Conservation (phyloP, 192 early-diverging fungal species). For the Umbelopsis sp. region DNA sequence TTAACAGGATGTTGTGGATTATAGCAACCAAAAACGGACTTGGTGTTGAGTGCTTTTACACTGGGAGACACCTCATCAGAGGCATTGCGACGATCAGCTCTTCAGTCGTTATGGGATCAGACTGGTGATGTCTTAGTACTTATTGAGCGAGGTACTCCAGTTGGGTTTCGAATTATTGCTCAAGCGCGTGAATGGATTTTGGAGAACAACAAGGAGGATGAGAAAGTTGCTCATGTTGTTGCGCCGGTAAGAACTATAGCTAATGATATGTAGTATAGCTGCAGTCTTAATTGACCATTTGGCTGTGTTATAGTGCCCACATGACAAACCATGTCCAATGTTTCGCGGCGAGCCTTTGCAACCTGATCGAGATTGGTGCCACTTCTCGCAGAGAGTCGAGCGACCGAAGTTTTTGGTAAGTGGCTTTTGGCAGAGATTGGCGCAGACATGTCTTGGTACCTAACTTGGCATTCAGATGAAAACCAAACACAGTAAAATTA, state of each 20-base stretch:
- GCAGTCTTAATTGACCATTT: neutral
- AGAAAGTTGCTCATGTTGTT: slow-evolving; percentile 63
- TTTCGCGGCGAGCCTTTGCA: slow-evolving; percentile 38
- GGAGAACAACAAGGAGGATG: slow-evolving; percentile 38
- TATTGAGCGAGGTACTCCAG: slow-evolving; percentile 81
- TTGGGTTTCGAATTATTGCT: slow-evolving; percentile 65
- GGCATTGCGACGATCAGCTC: slow-evolving; percentile 58
- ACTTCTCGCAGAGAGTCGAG: slow-evolving; percentile 81
- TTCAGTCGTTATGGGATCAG: slow-evolving; percentile 79
- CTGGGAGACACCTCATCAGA: slow-evolving; percentile 74
- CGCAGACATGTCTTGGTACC: neutral
- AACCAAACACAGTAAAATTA: slow-evolving; percentile 64
- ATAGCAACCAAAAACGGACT: slow-evolving; percentile 47
- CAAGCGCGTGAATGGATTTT: slow-evolving; percentile 71
- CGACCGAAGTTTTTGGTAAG: slow-evolving; percentile 59
- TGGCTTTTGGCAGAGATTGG: neutral
- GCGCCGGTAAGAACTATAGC: slow-evolving; percentile 61
- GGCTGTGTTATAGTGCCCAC: slow-evolving; percentile 57
- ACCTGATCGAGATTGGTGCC: slow-evolving; percentile 66
- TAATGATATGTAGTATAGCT: neutral
- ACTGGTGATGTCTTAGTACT: slow-evolving; percentile 79
- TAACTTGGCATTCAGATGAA: slow-evolving; percentile 47
- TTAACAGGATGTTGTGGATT: neutral
- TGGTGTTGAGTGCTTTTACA: slow-evolving; percentile 77
- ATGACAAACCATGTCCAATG: slow-evolving; percentile 74